A percentile compares a stretch with the other conserved stretches of the same genome.
phyloP scores from a whole-genome alignment of 1,139 yeast genomes.

The Yamadazyma atmosphaerica region DNA sequence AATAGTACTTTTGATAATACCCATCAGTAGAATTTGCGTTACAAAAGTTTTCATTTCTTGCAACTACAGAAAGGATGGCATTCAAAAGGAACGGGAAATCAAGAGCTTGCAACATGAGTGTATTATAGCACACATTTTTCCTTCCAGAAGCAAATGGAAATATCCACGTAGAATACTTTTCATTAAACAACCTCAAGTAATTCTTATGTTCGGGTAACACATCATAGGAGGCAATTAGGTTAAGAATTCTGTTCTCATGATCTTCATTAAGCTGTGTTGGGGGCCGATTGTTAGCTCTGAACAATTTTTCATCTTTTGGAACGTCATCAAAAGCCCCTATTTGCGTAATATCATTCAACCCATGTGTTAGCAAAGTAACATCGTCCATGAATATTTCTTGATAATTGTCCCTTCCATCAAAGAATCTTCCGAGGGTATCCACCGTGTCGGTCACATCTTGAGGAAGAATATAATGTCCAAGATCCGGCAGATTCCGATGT shows the following conservation, averaged over 20 bases:
- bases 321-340: constrained; percentile 8
- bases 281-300: constrained; percentile 1
- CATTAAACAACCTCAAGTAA: constrained; percentile 17
- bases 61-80: constrained; percentile 18
- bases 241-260: constrained; percentile 10
- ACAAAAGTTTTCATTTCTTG: constrained; percentile 15
- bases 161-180: constrained; percentile 19
- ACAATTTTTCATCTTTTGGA: constrained; percentile 3
- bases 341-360: constrained; percentile 13
- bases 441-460: not conserved
- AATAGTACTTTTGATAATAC: constrained; percentile 11
- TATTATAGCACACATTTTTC: constrained; percentile 16
- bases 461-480: not conserved
- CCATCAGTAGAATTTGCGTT: constrained; percentile 12
- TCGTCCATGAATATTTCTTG: constrained; percentile 11
- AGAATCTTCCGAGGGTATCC: not conserved
- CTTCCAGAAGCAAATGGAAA: constrained; percentile 18
- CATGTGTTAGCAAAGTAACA: constrained; percentile 15
- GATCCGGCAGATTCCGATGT: not conserved
- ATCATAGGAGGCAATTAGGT: constrained; percentile 15
- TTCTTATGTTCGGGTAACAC: constrained; percentile 15
- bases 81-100: constrained; percentile 16
- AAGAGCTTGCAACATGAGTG: constrained; percentile 15
- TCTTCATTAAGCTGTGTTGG: constrained; percentile 1
- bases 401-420: constrained; percentile 2